Percentiles rank a stretch among this genome's conserved stretches.
phyloP scores from a whole-genome alignment of 2,329 filamentous ascomycete genomes.

The Aureobasidium sp. region DNA sequence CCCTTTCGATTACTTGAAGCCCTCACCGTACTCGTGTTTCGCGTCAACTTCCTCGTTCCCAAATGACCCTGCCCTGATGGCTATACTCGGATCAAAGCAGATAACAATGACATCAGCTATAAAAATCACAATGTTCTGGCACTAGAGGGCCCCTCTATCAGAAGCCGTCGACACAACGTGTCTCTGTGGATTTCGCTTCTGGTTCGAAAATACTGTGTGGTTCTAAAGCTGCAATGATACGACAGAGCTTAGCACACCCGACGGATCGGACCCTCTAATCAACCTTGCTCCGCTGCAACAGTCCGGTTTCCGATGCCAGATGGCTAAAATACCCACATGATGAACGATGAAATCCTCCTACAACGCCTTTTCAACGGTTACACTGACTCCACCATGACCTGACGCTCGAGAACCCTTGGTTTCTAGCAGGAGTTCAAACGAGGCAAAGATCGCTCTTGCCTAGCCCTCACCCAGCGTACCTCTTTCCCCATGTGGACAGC shows the following conservation, averaged over 20 bases:
- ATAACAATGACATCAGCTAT: background rate
- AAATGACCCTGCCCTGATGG: background rate
- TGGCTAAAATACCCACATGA: background rate
- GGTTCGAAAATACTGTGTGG: background rate
- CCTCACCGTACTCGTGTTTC: background rate
- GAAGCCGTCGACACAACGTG: background rate
- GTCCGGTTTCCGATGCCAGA: background rate
- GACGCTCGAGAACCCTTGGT: background rate
- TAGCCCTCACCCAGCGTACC: background rate
- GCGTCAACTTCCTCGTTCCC: background rate
- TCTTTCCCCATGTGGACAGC: background rate
- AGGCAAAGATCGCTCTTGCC: background rate
- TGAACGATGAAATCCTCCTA: background rate
- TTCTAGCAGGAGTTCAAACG: background rate
- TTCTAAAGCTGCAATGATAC: background rate
- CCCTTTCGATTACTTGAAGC: background rate
- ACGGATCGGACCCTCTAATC: background rate
- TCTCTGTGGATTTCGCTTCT: background rate
- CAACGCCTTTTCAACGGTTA: slow-evolving; percentile 2
- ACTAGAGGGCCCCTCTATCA: background rate
- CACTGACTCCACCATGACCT: slow-evolving; percentile 9
- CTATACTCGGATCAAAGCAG: background rate
- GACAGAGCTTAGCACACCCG: background rate
- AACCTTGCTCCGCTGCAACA: background rate
- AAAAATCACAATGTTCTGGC: background rate